Evolutionary conservation across 257 asterid species (phyloP).

Genomic region (Solanum etuberosum): DNA sequence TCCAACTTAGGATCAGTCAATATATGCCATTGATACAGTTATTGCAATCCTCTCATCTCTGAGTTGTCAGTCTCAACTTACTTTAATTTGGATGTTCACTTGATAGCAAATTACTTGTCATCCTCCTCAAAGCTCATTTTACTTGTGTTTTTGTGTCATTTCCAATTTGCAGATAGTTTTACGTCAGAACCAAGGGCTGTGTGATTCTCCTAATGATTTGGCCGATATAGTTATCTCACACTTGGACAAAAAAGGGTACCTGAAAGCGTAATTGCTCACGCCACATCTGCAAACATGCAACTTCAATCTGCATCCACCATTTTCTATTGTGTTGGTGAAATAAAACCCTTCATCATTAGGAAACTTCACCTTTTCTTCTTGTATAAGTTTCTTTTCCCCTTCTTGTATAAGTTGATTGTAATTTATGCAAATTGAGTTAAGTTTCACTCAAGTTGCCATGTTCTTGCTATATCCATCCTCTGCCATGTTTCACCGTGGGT

Average conservation of each 20-base stretch:
- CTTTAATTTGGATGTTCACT: not conserved
- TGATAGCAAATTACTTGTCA: not conserved
- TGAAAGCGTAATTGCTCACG: constrained; percentile 32
- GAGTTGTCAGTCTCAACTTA: not conserved
- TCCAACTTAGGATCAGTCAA: not conserved
- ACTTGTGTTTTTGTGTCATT: not conserved
- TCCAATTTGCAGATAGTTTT: constrained; percentile 54
- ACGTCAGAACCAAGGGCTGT: constrained; percentile 41
- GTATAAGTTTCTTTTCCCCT: not conserved
- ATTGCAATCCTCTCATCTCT: not conserved
- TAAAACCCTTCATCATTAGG: not conserved
- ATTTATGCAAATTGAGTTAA: not conserved
- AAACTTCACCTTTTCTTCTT: not conserved
- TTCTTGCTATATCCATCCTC: not conserved
- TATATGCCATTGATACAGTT: not conserved
- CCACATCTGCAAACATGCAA: not conserved
- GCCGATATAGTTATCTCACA: constrained; percentile 60
- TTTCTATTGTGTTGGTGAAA: not conserved
- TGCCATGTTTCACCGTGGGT: not conserved
- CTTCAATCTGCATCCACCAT: not conserved
- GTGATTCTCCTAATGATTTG: constrained; percentile 55
- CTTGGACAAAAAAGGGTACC: constrained; percentile 67
- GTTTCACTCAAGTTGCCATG: not conserved
- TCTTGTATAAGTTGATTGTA: not conserved
- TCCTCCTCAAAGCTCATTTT: not conserved